Base-by-base conservation (phyloP, 75 land plant genomes). In the Selaginella moellendorffii region DNA sequence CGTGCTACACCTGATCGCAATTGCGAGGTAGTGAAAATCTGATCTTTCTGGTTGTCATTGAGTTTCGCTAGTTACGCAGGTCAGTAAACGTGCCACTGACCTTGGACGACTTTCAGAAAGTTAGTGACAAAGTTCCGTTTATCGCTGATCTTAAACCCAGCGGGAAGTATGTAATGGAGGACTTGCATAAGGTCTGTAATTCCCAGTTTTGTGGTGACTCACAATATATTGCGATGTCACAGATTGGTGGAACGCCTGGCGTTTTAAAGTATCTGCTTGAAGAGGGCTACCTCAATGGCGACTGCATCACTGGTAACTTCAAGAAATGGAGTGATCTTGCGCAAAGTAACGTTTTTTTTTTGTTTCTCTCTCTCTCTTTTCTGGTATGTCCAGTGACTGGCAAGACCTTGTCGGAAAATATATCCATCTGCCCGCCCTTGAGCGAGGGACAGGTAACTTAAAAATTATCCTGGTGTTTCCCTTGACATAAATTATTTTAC, bases 121-220 rank as follows among this genome's bases (percentile, higher is more conserved):
- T 90, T 28, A 95, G 99, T 66, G 99, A 95, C 77, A 53, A 68
- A 63, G 85, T 90, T 59, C 99, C 99, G 20, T 84, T 95, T 52
- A 82, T 95, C 62, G 96, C 97, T 1, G 97, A 95, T 76, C 82
- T 95, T 9, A 95, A 90, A 68, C 99, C 99, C 30, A 89, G 97
- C 78, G 99, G 99, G 1, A 95, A 86, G 59, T 95, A 84, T 78
- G 97, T 95, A 8, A 95, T 95, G 99, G 99, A 95, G 65, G 99
- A 95, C 63, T 61, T 95, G 21, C 99, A 95, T 65, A 95, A 89
- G 86, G 96, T 88, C 31, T 62, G 10, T 14, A 30, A n/a, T 54
- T 10, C 18, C 54, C n/a, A n/a, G n/a, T 56, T 19, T 8, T n/a
- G 5, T 8, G n/a, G 2, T 8, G 8, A 25, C 21, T 2, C 59